A percentile compares a stretch with the other conserved stretches of the same genome.
Evolutionary conservation across 2,329 filamentous ascomycete species (phyloP).

Genomic region (Venturia nashicola): DNA sequence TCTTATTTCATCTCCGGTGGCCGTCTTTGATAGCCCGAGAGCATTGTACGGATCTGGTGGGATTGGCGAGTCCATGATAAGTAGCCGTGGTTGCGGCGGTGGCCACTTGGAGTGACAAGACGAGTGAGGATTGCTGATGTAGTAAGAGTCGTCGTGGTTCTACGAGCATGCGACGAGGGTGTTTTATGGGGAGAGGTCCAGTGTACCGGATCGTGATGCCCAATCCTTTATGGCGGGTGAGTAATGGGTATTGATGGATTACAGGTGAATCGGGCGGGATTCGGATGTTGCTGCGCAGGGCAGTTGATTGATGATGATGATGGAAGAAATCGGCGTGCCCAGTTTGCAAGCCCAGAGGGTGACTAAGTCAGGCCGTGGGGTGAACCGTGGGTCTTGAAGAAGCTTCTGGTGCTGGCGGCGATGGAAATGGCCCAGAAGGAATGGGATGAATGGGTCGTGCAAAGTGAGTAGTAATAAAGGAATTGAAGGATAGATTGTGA

Average conservation of each 20-base stretch:
- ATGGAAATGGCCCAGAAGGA: background rate
- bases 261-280: background rate
- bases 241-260: background rate
- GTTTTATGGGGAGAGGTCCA: background rate
- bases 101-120: background rate
- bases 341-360: background rate
- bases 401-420: background rate
- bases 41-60: slow-evolving; percentile 67
- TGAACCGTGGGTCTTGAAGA: background rate
- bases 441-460: background rate
- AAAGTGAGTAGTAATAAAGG: background rate
- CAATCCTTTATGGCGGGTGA: background rate
- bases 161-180: background rate
- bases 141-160: background rate
- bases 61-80: slow-evolving; percentile 31
- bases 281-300: background rate
- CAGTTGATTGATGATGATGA: background rate
- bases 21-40: slow-evolving; percentile 62
- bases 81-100: background rate
- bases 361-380: background rate
- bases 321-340: background rate
- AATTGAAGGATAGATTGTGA: background rate
- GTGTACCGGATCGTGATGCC: background rate
- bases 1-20: slow-evolving; percentile 60
- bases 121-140: background rate